phyloP scores from a whole-genome alignment of 805 yeast species.

The Allodekkera sacchari region DNA sequence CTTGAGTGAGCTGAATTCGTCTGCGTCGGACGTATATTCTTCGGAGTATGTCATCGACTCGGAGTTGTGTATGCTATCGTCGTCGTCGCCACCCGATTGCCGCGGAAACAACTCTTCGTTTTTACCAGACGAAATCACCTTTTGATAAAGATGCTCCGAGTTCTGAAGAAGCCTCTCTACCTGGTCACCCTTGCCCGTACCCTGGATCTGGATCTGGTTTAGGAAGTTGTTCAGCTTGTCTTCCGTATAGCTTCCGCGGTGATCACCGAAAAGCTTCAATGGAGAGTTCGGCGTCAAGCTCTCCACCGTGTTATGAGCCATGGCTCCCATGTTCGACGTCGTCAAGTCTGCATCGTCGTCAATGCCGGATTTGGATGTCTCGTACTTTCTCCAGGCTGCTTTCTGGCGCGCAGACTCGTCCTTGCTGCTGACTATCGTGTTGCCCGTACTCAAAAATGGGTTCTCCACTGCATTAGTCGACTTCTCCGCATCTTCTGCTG shows the following conservation, averaged over 20 bases:
- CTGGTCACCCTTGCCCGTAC: slow-evolving; percentile 4
- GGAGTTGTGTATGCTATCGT: slow-evolving; percentile 3
- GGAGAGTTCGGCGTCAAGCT: slow-evolving; percentile 23
- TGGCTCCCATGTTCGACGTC: too few relatives aligned
- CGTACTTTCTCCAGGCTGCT: slow-evolving; percentile 25
- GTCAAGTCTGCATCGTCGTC: too few relatives aligned
- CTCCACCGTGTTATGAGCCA: too few relatives aligned
- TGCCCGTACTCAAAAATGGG: slow-evolving; percentile 16
- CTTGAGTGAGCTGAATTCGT: slow-evolving; percentile 15
- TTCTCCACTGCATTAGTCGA: slow-evolving; percentile 1
- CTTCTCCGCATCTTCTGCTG: background rate
- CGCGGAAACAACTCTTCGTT: slow-evolving; percentile 1
- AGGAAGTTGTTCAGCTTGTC: slow-evolving; percentile 20
- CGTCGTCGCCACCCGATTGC: background rate
- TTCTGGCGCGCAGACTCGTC: slow-evolving; percentile 12
- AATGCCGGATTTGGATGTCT: too few relatives aligned
- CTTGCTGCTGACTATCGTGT: slow-evolving; percentile 17
- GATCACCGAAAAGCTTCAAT: slow-evolving; percentile 21
- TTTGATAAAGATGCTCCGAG: slow-evolving; percentile 14
- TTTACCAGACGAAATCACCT: slow-evolving; percentile 1
- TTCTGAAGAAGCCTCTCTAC: slow-evolving; percentile 15
- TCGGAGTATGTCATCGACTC: slow-evolving; percentile 16
- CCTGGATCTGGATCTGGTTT: slow-evolving; percentile 9
- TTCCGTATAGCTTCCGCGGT: slow-evolving; percentile 24
- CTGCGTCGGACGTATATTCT: slow-evolving; percentile 23